Base-by-base conservation (phyloP, 305 asterid genomes). In the Solanum aculeatissimum region DNA sequence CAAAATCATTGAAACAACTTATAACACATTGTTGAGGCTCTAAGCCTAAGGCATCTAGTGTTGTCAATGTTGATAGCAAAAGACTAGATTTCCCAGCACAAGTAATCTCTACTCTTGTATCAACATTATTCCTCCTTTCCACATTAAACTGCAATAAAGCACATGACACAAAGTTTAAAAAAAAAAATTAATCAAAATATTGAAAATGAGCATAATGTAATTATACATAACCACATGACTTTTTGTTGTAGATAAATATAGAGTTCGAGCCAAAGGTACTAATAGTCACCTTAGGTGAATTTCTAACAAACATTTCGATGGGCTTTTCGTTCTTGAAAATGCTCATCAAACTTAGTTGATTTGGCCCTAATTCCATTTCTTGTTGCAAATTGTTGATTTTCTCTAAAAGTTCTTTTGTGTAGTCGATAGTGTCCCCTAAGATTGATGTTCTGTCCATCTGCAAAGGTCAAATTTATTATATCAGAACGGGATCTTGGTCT, bases 391-490 rank as follows among this genome's bases (percentile, higher is more conserved):
- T 86, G 65, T 88, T 90, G 89, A 93, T 92, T 91, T 90, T 90
- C 79, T 92, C 92, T 1, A 90, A 81, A 58, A 94, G 90, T 85
- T 93, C 95, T 85, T 92, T 94, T 91, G 92, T 83, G 91, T 94
- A 94, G 66, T 93, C 93, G 58, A 94, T 94, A 6, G 98, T 90
- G 89, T 94, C 98, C 15, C 97, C 95, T 9, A 94, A 89, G 83
- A 93, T 92, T 1, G 98, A 91, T 54, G 95, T 93, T 79, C 95
- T 90, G 51, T 92, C 97, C 98, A 94, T 94, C 98, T 94, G 86
- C 85, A 29, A 86, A 35, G 6, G 27, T 57, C 7, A 66, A 47
- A 2, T 53, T 19, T 19, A 77, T 45, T 75, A 63, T 77, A 32
- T 66, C 45, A 66, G 3, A 66, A 32, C 1, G 6, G 10, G 3